A percentile compares a stretch with the other conserved stretches of the same genome.
Conservation (phyloP, 2,329 filamentous ascomycete genomes). For the Paramyrothecium sp. region DNA sequence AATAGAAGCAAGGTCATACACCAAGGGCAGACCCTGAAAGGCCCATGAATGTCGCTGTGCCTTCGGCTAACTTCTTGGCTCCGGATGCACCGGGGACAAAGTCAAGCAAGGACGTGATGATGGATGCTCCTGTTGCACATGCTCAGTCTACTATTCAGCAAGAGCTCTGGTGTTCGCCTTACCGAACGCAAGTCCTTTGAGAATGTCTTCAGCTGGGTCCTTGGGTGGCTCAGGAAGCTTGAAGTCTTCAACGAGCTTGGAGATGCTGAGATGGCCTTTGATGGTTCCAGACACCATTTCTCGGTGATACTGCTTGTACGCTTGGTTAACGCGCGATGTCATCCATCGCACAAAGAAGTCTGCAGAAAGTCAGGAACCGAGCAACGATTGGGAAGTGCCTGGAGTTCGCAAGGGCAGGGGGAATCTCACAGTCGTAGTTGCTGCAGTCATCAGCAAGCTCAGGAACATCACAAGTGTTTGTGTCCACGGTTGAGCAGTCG, state of each 20-base stretch:
- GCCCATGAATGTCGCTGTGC: neutral
- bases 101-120: neutral
- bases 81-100: neutral
- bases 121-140: neutral
- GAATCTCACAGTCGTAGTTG: neutral
- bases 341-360: neutral
- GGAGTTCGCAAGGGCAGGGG: neutral
- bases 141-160: neutral
- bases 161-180: neutral
- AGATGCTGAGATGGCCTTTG: neutral
- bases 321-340: neutral
- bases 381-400: too few relatives aligned
- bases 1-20: neutral
- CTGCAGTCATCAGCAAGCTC: neutral
- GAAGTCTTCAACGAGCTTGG: neutral
- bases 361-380: neutral
- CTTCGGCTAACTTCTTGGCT: neutral
- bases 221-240: neutral
- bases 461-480: neutral
- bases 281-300: neutral
- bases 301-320: neutral
- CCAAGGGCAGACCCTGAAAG: neutral
- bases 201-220: neutral
- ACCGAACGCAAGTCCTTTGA: neutral
- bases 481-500: neutral